Percentiles rank a stretch among this genome's conserved stretches.
These are phyloP conservation scores for Carex scoparia DNA, from an alignment of 176 grass and related monocot species.

Conservation along the genomic window DNA sequence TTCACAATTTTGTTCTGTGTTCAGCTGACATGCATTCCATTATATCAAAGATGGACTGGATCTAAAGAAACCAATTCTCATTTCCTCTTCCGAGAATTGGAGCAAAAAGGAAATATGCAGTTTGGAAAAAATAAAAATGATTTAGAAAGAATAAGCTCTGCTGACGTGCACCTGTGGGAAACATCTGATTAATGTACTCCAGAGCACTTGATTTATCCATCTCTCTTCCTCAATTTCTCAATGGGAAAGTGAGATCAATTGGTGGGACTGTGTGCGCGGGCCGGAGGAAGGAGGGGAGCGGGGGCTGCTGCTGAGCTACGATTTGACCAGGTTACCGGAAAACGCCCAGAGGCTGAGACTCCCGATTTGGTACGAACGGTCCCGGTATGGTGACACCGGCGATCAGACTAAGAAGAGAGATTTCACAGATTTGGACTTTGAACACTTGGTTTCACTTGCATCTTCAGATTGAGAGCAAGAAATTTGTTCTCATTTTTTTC, in stretches of 20 bases:
- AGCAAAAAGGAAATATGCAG: not conserved
- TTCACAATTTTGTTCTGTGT: not conserved
- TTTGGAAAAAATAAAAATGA: not conserved
- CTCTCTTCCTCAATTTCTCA: constrained; percentile 28
- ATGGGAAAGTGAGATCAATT: not conserved
- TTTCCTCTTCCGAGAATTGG: not conserved
- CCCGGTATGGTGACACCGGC: not conserved
- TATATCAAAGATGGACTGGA: not conserved
- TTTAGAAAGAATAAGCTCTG: not conserved
- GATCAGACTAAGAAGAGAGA: not conserved
- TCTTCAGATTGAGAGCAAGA: not conserved
- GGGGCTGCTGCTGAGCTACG: not conserved
- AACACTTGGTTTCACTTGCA: not conserved
- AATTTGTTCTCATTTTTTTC: constrained; percentile 8
- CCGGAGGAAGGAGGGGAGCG: not conserved
- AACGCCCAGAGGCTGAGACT: not conserved
- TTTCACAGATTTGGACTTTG: constrained; percentile 6
- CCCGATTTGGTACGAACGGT: not conserved
- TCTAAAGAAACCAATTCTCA: constrained; percentile 2
- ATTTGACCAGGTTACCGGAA: not conserved
- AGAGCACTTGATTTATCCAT: constrained; percentile 98
- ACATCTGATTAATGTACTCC: constrained; percentile 99
- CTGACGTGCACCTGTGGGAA: constrained; percentile 58
- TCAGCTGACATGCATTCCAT: constrained; percentile 10
- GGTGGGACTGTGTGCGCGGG: not conserved